These are phyloP conservation scores for Botrytis medusae DNA, from an alignment of 2,329 filamentous ascomycete genomes.

Conservation along the genomic window DNA sequence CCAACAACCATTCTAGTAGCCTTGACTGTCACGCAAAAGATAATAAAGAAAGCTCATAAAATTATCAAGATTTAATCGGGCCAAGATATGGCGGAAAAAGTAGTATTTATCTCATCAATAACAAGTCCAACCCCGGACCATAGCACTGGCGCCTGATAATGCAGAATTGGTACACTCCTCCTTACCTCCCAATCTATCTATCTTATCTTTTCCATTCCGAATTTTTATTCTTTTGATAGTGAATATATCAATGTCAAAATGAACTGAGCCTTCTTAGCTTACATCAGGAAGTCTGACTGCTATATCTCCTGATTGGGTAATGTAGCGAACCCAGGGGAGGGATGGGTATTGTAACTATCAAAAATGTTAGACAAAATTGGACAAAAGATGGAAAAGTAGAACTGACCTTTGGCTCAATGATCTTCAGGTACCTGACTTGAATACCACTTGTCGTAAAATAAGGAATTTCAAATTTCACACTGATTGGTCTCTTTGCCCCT, in stretches of 20 bases:
- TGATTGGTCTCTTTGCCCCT: slow-evolving; percentile 88
- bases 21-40: neutral
- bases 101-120: slow-evolving; percentile 15
- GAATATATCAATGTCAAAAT: neutral
- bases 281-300: slow-evolving; percentile 87
- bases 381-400: neutral
- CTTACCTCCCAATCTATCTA: slow-evolving; percentile 18
- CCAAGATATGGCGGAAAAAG: neutral
- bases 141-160: slow-evolving; percentile 16
- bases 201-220: slow-evolving; percentile 4
- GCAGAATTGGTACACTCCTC: slow-evolving; percentile 15
- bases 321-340: slow-evolving; percentile 96
- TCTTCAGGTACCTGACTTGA: slow-evolving; percentile 97
- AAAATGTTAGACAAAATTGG: slow-evolving; percentile 14
- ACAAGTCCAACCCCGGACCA: slow-evolving; percentile 3
- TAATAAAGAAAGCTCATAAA: neutral
- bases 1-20: neutral
- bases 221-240: neutral
- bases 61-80: neutral
- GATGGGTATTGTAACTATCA: slow-evolving; percentile 92
- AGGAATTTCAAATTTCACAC: slow-evolving; percentile 99
- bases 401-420: slow-evolving; percentile 96
- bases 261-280: neutral
- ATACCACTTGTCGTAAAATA: slow-evolving; percentile 99
- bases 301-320: slow-evolving; percentile 96